Evolutionary conservation across 495 filamentous ascomycete genomes (phyloP).

Genomic region (Peziza echinospora): DNA sequence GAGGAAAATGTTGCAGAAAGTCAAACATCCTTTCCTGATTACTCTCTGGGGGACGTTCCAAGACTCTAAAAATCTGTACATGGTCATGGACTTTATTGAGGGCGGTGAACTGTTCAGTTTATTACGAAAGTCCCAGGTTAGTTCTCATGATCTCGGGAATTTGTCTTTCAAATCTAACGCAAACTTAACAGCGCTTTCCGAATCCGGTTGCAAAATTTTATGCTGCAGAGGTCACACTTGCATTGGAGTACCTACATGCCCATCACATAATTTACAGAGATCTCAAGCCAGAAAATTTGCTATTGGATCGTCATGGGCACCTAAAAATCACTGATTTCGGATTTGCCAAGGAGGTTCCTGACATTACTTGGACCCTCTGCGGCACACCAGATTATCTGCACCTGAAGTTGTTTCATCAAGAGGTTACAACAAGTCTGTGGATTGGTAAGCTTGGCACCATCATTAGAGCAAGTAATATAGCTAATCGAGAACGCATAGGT

Average conservation of each 20-base stretch:
- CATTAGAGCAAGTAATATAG: no score
- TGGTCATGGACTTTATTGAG: conserved; percentile 99
- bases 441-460: conserved; percentile 93
- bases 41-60: conserved; percentile 98
- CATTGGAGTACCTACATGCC: conserved; percentile 85
- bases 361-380: conserved; percentile 97
- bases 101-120: conserved; percentile 93
- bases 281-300: conserved; percentile 86
- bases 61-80: conserved; percentile 85
- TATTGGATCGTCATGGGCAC: conserved; percentile 89
- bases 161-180: no score
- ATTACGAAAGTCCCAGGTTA: conserved; percentile 85
- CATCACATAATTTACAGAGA: conserved; percentile 95
- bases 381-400: conserved; percentile 93
- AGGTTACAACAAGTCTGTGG: conserved; percentile 97
- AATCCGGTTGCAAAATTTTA: conserved; percentile 99
- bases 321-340: conserved; percentile 98
- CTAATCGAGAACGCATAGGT: no score
- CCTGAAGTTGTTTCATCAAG: conserved; percentile 94
- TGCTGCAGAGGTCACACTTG: conserved; percentile 87
- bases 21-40: conserved; percentile 92
- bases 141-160: conserved; percentile 10
- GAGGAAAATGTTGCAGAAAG: conserved; percentile 76
- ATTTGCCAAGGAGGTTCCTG: conserved; percentile 92
- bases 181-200: conserved; percentile 71